Percentiles rank a stretch among this genome's conserved stretches.
phyloP scores from a whole-genome alignment of 2,329 filamentous ascomycete species.

The Penicillium sp. region DNA sequence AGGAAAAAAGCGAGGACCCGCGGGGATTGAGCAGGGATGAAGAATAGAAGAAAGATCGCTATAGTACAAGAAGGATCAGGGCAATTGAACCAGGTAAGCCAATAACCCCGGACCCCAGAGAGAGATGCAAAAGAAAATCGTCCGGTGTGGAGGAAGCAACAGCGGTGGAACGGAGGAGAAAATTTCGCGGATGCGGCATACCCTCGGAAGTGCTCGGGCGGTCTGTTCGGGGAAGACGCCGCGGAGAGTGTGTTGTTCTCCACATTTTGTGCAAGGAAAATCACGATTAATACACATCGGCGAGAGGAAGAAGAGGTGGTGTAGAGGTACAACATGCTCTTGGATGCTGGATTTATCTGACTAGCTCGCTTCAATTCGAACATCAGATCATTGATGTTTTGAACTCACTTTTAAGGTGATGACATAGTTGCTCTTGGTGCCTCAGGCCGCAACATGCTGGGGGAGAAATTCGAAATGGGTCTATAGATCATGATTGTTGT shows the following conservation, averaged over 20 bases:
- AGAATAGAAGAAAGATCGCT: conserved; percentile 28
- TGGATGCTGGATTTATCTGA: background rate
- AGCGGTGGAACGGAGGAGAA: conserved; percentile 38
- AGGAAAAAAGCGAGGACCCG: conserved; percentile 23
- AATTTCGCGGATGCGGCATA: conserved; percentile 47
- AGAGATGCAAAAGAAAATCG: conserved; percentile 28
- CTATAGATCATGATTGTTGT: too few species aligned
- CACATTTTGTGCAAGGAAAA: conserved; percentile 1
- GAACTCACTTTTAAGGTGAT: background rate
- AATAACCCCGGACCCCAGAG: conserved; percentile 39
- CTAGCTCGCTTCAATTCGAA: background rate
- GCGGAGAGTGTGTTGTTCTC: conserved; percentile 23
- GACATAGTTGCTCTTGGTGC: background rate
- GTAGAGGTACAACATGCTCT: background rate
- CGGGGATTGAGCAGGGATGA: conserved; percentile 17
- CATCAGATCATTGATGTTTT: background rate
- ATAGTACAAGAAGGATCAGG: conserved; percentile 34
- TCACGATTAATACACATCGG: too few species aligned
- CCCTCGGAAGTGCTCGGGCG: conserved; percentile 44
- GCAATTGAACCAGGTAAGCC: conserved; percentile 34
- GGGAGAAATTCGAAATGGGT: background rate
- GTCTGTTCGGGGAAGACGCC: conserved; percentile 29
- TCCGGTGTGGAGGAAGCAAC: conserved; percentile 20
- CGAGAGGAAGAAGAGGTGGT: background rate
- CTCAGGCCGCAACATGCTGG: background rate